These are phyloP conservation scores for Calonectria honghensis DNA, from an alignment of 2,329 filamentous ascomycete genomes.

Conservation along the genomic window DNA sequence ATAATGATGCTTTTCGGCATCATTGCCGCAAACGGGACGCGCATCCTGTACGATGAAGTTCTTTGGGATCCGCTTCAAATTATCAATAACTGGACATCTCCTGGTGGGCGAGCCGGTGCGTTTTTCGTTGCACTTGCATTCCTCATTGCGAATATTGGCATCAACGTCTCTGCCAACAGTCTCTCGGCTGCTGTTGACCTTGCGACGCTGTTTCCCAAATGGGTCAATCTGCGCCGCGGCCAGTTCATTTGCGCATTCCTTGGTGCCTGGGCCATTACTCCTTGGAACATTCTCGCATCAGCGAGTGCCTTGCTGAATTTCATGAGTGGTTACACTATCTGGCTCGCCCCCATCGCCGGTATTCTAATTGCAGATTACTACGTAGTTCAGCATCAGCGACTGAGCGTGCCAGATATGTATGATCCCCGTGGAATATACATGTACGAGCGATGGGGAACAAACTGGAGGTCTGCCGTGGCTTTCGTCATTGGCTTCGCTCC, in stretches of 20 bases:
- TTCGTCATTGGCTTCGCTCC: conserved; percentile 14
- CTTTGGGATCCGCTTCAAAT: conserved; percentile 16
- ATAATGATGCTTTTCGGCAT: conserved; percentile 13
- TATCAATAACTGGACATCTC: conserved; percentile 15
- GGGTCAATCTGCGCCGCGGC: conserved; percentile 13
- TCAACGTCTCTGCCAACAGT: conserved; percentile 12
- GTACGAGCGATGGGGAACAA: conserved; percentile 17
- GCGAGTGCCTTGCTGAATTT: conserved; percentile 23
- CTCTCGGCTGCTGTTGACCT: conserved; percentile 7
- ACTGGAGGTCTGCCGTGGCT: conserved; percentile 14
- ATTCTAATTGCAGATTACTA: conserved; percentile 34
- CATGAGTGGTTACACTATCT: conserved; percentile 31
- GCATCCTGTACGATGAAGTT: neutral
- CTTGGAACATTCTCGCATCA: conserved; percentile 28
- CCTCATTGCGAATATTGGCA: conserved; percentile 8
- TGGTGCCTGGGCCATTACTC: conserved; percentile 19
- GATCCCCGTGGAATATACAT: conserved; percentile 17
- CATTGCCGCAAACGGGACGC: conserved; percentile 5
- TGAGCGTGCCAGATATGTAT: conserved; percentile 30
- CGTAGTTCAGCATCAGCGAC: conserved; percentile 17
- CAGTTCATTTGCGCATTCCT: conserved; percentile 7
- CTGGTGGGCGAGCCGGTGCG: neutral
- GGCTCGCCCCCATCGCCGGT: conserved; percentile 26
- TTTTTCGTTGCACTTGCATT: conserved; percentile 14
- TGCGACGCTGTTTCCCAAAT: conserved; percentile 3